Evolutionary conservation across 108 stramenopile species (phyloP), one percentile per base, ranked within the genome.

Genomic region (Cyclotella sp.): DNA sequence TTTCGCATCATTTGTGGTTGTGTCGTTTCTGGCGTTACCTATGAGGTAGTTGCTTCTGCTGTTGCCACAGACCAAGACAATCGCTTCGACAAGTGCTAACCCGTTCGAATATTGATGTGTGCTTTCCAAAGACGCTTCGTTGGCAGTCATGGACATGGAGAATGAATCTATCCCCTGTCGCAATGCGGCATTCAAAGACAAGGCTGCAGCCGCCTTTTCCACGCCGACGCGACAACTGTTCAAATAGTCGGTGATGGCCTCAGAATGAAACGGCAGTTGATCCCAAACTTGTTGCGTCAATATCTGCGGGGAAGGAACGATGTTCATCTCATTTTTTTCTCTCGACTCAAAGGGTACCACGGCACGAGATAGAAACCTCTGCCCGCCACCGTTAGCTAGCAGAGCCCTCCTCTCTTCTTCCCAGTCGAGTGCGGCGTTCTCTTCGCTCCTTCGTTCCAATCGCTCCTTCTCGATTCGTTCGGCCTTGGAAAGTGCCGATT

Each of bases 301-400:
- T 9, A 58, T 49, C 54, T 81, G 80, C 29, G 80, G 80, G 2
- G 44, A 61, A 2, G 80, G 80, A 3, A 75, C 61, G 26, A 81
- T 70, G 27, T 68, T 49, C 16, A 7, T 52, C 29, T 22, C 55
- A 1, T 21, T 12, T 3, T 12, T 24, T 19, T 21, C 12, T 24
- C 24, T 1, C 3, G 55, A 19, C 24, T 21, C 24, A 12, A 26
- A n/a, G 12, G 12, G 24, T 8, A 24, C 55, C 24, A 24, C 19
- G 24, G 29, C 51, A 75, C 52, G n/a, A 44, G 9, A 40, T 19
- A 5, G 43, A 60, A 34, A 46, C n/a, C 45, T 43, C 40, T 39
- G 10, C 45, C 28, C 27, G 8, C 55, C 24, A 57, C 24, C 24
- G 24, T n/a, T 57, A 3, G 24, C 12, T 3, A 57, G 22, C 55